phyloP scores from a whole-genome alignment of 495 filamentous ascomycete species.

The Talaromyces thailandensis region DNA sequence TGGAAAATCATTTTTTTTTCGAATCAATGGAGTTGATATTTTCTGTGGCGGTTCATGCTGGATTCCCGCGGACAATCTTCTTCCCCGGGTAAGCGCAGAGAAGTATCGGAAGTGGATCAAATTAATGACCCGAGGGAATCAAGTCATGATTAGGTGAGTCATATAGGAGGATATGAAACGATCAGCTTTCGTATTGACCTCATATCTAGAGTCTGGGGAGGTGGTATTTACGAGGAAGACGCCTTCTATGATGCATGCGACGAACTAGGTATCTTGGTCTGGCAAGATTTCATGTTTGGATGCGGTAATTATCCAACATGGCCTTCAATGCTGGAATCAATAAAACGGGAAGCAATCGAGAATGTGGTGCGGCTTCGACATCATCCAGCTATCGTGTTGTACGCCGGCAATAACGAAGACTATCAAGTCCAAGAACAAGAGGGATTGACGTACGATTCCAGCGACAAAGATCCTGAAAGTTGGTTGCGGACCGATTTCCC shows the following conservation, averaged over 20 bases:
- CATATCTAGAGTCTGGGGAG: constrained; percentile 59
- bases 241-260: constrained; percentile 68
- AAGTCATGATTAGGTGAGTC: constrained; percentile 56
- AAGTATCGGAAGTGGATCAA: constrained; percentile 68
- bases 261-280: constrained; percentile 64
- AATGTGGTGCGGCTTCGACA: constrained; percentile 72
- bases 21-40: constrained; percentile 75
- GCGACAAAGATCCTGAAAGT: constrained; percentile 69
- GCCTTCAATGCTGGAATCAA: constrained; percentile 57
- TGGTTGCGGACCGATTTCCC: constrained; percentile 88
- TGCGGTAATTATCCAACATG: constrained; percentile 77
- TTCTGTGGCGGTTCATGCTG: constrained; percentile 83
- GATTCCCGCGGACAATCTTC: constrained; percentile 80
- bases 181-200: too few relatives aligned
- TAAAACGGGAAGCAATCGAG: constrained; percentile 62
- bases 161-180: too few relatives aligned
- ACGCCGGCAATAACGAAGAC: constrained; percentile 90
- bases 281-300: constrained; percentile 80
- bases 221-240: constrained; percentile 67
- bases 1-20: constrained; percentile 75
- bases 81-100: constrained; percentile 54
- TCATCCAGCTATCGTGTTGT: constrained; percentile 82
- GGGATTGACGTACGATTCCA: constrained; percentile 48
- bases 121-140: constrained; percentile 57
- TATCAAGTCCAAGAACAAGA: constrained; percentile 77